Base-by-base conservation (phyloP, 495 filamentous ascomycete species). In the Penicillium silybi region DNA sequence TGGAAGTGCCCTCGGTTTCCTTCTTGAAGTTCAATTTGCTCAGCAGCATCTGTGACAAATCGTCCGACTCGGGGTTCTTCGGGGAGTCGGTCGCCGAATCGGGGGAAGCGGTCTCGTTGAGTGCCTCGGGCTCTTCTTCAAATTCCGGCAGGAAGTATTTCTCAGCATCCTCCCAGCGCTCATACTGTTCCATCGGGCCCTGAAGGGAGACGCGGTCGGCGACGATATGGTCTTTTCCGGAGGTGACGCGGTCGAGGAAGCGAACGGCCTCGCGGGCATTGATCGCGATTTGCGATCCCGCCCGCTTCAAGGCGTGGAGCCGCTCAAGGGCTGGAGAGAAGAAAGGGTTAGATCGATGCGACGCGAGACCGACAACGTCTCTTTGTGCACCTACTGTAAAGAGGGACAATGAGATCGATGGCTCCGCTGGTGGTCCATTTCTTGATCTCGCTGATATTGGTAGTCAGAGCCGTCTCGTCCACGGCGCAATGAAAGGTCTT, bases 401-500 rank as follows among this genome's bases (percentile, higher is more conserved):
- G 77, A 46, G 86, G 86, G 46, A 89, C 82, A 51, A 84, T 78
- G 25, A 89, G 74, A 53, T 78, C 80, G 51, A 88, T 80, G 48
- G 80, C 74, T 7, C 81, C 82, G 48, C 84, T 79, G 40, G 75
- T 73, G 27, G 85, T 78, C 83, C 85, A 87, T 69, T 79, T 77
- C 70, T 86, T 83, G 51, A 88, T 82, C 61, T 80, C 81, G 58
- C 80, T 83, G 61, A 87, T 85, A 44, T 84, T 84, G 52, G 82
- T 83, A 22, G 84, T 80, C 57, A 88, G 64, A 27, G 84, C 86
- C 46, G 82, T 85, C 60, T 87, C 86, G 67, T 89, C 86, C 65
- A 86, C 80, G 61, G 87, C 82, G 73, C 86, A 88, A 71, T 86
- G 83, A 68, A 85, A 85, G 64, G 84, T 71, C 71, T 85, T 86